A percentile compares a stretch with the other conserved stretches of the same genome.
Evolutionary conservation across 805 yeast genomes (phyloP).

Genomic region (Cyberlindnera americana): DNA sequence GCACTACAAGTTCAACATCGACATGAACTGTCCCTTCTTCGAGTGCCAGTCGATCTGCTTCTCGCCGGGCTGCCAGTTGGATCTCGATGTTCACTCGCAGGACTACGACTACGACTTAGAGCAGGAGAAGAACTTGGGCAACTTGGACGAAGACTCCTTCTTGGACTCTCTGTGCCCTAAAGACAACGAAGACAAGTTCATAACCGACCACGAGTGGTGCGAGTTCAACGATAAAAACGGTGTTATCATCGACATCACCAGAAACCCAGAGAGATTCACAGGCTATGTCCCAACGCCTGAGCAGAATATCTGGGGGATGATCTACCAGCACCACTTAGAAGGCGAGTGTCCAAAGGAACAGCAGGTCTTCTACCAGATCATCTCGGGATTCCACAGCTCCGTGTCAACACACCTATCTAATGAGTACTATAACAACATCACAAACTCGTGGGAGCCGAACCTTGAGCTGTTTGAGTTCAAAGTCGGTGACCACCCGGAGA

Average conservation of each 20-base stretch:
- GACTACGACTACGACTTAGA: conserved; percentile 25
- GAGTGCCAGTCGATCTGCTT: conserved; percentile 50
- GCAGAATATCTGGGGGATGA: conserved; percentile 87
- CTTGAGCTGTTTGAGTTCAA: conserved; percentile 77
- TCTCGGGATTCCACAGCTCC: conserved; percentile 94
- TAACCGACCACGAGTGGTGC: conserved; percentile 60
- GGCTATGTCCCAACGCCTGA: conserved; percentile 95
- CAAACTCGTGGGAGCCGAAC: conserved; percentile 84
- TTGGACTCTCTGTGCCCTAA: conserved; percentile 36
- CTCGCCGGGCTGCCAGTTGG: conserved; percentile 28
- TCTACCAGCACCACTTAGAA: conserved; percentile 67
- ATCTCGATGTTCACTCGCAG: conserved; percentile 28
- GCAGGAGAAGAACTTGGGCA: conserved; percentile 35
- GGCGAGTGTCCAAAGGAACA: conserved; percentile 75
- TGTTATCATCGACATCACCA: conserved; percentile 79
- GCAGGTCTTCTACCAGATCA: conserved; percentile 77
- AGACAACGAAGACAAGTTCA: conserved; percentile 23
- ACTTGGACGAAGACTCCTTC: conserved; percentile 33
- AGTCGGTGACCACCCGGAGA: conserved; percentile 84
- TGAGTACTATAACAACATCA: conserved; percentile 67
- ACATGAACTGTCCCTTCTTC: conserved; percentile 82
- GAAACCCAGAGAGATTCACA: conserved; percentile 94
- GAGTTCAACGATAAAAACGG: conserved; percentile 66
- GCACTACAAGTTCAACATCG: conserved; percentile 66
- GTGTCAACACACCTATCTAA: conserved; percentile 89